Evolutionary conservation across 306 rosid genomes (phyloP), one percentile per base, ranked within the genome.

Genomic region (Casuarina cunninghamiana): DNA sequence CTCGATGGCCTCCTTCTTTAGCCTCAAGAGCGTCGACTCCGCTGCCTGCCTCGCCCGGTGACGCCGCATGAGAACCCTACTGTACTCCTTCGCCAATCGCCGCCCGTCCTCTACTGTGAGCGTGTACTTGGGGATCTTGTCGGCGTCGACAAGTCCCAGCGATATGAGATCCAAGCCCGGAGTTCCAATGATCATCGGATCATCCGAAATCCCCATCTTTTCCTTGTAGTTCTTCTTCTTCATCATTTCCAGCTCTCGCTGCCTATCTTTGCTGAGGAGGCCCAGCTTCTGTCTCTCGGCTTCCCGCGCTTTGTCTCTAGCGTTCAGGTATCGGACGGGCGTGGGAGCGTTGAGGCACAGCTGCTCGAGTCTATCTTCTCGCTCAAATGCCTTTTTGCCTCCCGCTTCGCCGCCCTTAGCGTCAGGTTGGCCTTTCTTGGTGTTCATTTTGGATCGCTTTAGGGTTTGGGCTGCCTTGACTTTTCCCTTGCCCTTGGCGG

Each of bases 51-150:
- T 85, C 3, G 88, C 93, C 3, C 98, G 87, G 75, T 89, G 92
- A 71, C 78, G 86, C 89, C 89, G 87, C 98, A 92, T 91, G 83
- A 95, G 57, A 38, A 91, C 85, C 85, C 93, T 88, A 65, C 98
- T 95, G 80, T 95, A 92, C 69, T 95, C 98, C 91, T 95, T 92
- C 0, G 98, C 98, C 68, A 95, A 87, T 75, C 73, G 86, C 84
- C 76, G 71, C 58, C 98, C 97, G 83, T 92, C 97, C 77, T 95
- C 98, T 10, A 78, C 90, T 0, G 84, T 63, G 45, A 66, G 71
- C 32, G 41, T 15, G 42, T 66, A 66, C 5, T 66, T 42, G 50
- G 71, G 71, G n/a, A 66, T 9, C 71, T 7, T 41, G 5, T 66
- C 71, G 26, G 71, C 37, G 11, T 66, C 71, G 1, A 66, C 71